A percentile compares a stretch with the other conserved stretches of the same genome.
Evolutionary conservation across 768 basidiomycete genomes (phyloP).

Genomic region (Cubamyces sp.): DNA sequence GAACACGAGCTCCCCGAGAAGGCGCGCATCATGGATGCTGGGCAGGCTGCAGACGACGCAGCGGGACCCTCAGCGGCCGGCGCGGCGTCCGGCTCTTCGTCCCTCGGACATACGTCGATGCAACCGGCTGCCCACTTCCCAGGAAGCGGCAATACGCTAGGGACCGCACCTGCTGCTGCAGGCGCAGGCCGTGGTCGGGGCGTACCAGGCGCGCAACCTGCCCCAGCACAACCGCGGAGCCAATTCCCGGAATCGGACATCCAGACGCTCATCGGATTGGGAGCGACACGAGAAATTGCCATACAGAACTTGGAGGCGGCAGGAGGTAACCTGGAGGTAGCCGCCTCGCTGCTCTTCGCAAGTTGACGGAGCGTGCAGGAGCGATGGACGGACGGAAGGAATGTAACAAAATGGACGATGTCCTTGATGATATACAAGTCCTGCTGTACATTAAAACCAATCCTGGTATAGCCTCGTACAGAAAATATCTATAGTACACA

Average conservation of each 20-base stretch:
- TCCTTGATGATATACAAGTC: conserved; percentile 1
- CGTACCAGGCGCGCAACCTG: conserved; percentile 31
- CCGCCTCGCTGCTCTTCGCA: conserved; percentile 84
- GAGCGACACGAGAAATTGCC: conserved; percentile 77
- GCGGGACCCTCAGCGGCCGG: conserved; percentile 30
- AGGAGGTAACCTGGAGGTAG: conserved; percentile 85
- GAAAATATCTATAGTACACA: conserved; percentile 7
- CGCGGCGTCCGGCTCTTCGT: not conserved
- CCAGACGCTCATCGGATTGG: conserved; percentile 71
- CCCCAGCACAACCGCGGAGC: conserved; percentile 19
- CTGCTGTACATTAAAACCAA: conserved; percentile 22
- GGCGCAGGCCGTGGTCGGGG: conserved; percentile 25
- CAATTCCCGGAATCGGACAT: conserved; percentile 65
- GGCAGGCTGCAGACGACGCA: conserved; percentile 32
- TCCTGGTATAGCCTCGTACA: not conserved
- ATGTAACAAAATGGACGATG: conserved; percentile 17
- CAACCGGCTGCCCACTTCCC: conserved; percentile 53
- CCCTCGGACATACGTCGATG: conserved; percentile 17
- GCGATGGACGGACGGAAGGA: not conserved
- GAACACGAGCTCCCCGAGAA: conserved; percentile 95
- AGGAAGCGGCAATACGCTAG: conserved; percentile 68
- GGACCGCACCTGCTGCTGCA: conserved; percentile 44
- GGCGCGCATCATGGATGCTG: conserved; percentile 51
- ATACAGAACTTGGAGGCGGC: conserved; percentile 76
- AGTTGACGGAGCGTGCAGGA: not conserved